These are phyloP conservation scores for Calonectria pauciramosa DNA, from an alignment of 2,329 filamentous ascomycete genomes.

Conservation along the genomic window DNA sequence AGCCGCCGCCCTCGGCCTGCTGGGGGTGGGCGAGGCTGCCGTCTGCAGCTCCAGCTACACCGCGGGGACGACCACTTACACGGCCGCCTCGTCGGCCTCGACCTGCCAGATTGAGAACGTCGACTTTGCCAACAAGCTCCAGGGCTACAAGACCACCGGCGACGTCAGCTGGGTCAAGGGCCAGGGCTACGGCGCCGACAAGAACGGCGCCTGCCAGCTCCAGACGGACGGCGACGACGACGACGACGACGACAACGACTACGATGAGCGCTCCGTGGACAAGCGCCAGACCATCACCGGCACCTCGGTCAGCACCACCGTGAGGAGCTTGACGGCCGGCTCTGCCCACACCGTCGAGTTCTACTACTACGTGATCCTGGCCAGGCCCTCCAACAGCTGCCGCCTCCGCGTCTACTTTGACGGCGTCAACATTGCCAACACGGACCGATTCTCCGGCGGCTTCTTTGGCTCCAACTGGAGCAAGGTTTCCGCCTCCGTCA, in stretches of 20 bases:
- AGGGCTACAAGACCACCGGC: not conserved
- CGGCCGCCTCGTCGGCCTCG: not conserved
- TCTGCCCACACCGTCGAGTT: not conserved
- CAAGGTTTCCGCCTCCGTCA: not conserved
- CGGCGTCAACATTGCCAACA: slow-evolving; percentile 14
- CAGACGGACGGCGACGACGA: not conserved
- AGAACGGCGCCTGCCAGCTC: slow-evolving; percentile 8
- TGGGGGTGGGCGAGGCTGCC: slow-evolving; percentile 7
- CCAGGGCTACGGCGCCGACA: not conserved
- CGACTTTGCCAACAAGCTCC: not conserved
- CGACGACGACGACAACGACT: not conserved
- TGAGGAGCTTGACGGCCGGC: not conserved
- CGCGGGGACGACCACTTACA: not conserved
- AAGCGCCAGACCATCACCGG: slow-evolving; percentile 7
- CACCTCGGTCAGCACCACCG: slow-evolving; percentile 1
- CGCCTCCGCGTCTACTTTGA: slow-evolving; percentile 11
- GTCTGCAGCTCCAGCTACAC: not conserved
- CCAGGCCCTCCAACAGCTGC: slow-evolving; percentile 14
- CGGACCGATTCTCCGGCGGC: not conserved
- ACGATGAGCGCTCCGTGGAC: not conserved
- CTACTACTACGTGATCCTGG: slow-evolving; percentile 8
- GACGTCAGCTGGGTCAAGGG: not conserved
- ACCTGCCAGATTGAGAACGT: not conserved
- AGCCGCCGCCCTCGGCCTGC: slow-evolving; percentile 14
- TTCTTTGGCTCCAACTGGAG: not conserved